These are phyloP conservation scores for Laburnicola sp. DNA, from an alignment of 2,329 filamentous ascomycete genomes.

Conservation along the genomic window DNA sequence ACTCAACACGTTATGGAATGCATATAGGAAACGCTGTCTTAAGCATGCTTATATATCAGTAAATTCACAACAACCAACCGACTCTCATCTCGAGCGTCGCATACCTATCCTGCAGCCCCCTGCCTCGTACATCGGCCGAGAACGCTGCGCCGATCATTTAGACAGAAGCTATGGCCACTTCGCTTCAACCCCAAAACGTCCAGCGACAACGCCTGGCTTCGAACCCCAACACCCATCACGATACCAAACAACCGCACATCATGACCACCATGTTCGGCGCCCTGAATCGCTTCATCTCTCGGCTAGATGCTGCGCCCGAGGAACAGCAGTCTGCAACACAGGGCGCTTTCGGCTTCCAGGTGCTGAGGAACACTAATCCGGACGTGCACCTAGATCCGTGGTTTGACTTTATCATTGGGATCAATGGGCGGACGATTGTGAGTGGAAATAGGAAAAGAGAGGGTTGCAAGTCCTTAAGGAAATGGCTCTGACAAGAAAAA, in stretches of 20 bases:
- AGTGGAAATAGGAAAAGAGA: constrained; percentile 26
- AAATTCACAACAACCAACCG: no score
- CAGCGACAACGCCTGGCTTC: constrained; percentile 28
- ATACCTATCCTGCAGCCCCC: no score
- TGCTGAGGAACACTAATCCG: constrained; percentile 80
- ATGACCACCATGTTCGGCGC: constrained; percentile 77
- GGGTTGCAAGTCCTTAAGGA: neutral
- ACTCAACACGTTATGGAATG: no score
- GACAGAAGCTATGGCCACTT: constrained; percentile 35
- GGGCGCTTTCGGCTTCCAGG: constrained; percentile 86
- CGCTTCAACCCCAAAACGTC: constrained; percentile 15
- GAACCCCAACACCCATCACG: constrained; percentile 13
- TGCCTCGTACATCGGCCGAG: neutral
- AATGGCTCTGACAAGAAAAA: constrained; percentile 8
- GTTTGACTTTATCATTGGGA: constrained; percentile 98
- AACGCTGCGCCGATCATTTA: constrained; percentile 10
- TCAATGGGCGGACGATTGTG: constrained; percentile 91
- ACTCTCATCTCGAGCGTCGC: no score
- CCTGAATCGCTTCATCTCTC: constrained; percentile 91
- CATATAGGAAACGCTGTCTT: no score
- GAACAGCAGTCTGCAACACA: constrained; percentile 58
- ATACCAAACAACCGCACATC: constrained; percentile 19
- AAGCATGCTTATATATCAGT: no score
- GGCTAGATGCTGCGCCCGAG: constrained; percentile 76
- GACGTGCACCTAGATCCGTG: constrained; percentile 87